phyloP scores from a whole-genome alignment of 2,329 filamentous ascomycete genomes.

The Penicillium capsulatum region DNA sequence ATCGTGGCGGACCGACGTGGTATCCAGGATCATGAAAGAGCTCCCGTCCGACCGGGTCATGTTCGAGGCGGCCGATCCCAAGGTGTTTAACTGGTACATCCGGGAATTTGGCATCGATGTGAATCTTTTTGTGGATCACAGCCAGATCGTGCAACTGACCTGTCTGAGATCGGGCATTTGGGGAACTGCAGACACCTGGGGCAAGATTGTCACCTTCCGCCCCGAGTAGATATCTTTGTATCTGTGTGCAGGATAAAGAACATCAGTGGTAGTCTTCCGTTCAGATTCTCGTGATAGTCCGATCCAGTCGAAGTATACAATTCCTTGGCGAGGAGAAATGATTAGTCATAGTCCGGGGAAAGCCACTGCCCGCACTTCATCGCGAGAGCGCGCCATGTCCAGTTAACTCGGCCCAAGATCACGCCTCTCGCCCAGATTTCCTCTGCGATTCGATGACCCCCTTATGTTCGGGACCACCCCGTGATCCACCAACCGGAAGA shows the following conservation, averaged over 20 bases:
- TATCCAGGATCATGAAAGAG: slow-evolving; percentile 51
- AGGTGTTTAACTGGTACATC: slow-evolving; percentile 56
- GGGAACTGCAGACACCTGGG: slow-evolving; percentile 55
- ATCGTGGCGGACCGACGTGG: slow-evolving; percentile 54
- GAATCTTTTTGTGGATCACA: slow-evolving; percentile 56
- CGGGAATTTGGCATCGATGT: slow-evolving; percentile 55
- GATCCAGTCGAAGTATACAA: not conserved
- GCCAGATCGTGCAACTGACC: slow-evolving; percentile 54
- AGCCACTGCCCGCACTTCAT: slow-evolving; percentile 9
- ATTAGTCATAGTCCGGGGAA: slow-evolving; percentile 20
- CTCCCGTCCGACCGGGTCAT: slow-evolving; percentile 52
- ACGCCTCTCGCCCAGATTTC: not conserved
- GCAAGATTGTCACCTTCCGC: slow-evolving; percentile 47
- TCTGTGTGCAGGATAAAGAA: no score
- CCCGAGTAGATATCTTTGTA: slow-evolving; percentile 1
- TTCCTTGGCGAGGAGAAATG: slow-evolving; percentile 1
- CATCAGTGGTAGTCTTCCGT: no score
- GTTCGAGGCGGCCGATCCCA: slow-evolving; percentile 56
- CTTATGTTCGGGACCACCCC: not conserved
- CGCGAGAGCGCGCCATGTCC: no score
- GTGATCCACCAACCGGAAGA: slow-evolving; percentile 11
- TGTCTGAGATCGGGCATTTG: slow-evolving; percentile 52
- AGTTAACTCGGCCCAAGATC: not conserved
- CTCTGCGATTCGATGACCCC: slow-evolving; percentile 8
- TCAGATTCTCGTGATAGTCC: no score